Base-by-base conservation (phyloP, 1,284 basidiomycete species). In the Cryptococcus maquisensis region DNA sequence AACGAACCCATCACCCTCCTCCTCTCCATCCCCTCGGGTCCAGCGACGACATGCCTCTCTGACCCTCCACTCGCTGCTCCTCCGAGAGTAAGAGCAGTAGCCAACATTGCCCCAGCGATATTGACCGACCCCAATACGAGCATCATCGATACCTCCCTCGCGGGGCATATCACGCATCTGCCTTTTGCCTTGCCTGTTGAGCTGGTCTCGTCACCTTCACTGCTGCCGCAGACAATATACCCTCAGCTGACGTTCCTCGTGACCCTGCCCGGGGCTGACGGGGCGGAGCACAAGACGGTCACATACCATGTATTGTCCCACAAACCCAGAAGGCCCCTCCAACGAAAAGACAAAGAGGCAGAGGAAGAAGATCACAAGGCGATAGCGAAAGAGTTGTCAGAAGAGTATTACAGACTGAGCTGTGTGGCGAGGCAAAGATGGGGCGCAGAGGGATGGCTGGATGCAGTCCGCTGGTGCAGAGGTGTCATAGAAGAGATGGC, bases 61-160 rank as follows among this genome's bases (percentile, higher is more conserved):
- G 43, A 8, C 24, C 57, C 2, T 38, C 18, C 8, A 26, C 43
- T 4, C 16, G 12, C 0, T 6, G 44, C 7, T 43, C 35, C 10
- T 0, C 58, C 55, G n/a, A 52, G 49, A 1, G 57, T 57, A 10
- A 49, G 54, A 18, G 54, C 56, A 18, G 51, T 62, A 7, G 48
- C 56, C n/a, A 63, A 66, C 50, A 60, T 68, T 32, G 55, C 65
- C 5, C 55, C 58, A 1, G 40, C 62, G 16, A 60, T 62, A 0
- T 26, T 66, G 12, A 58, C 49, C 47, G 70, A 74, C 54, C 61
- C 66, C 1, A 40, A 52, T 1, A 62, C 71, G 3, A 43, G 54
- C 4, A 60, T 74, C 18, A 56, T 70, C 18, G 68, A 72, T 61
- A 61, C 70, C 37, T 62, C 66, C 3, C 59, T 71, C 12, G 38